Evolutionary conservation across 805 yeast species (phyloP).

Genomic region (Lipomyces spencermartinsiae): DNA sequence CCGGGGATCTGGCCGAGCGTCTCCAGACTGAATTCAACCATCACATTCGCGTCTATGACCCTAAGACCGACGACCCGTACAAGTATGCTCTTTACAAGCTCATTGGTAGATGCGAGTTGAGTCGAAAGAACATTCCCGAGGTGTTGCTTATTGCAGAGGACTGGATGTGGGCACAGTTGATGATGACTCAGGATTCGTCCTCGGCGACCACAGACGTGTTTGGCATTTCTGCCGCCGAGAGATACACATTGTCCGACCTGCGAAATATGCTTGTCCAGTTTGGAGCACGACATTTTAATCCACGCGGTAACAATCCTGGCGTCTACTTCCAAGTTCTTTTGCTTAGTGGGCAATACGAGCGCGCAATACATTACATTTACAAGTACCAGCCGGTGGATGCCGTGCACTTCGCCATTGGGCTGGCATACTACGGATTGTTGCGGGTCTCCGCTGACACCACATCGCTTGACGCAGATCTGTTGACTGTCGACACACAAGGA

Average conservation of each 20-base stretch:
- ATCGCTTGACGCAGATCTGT: conserved; percentile 46
- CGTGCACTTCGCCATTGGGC: conserved; percentile 84
- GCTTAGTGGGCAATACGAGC: conserved; percentile 79
- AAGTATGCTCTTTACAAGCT: conserved; percentile 89
- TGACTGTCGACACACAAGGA: conserved; percentile 45
- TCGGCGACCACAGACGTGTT: conserved; percentile 30
- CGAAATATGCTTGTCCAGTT: conserved; percentile 72
- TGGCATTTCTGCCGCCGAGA: conserved; percentile 16
- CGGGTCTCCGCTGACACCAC: conserved; percentile 52
- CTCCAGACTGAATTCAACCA: conserved; percentile 82
- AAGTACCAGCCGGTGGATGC: conserved; percentile 78
- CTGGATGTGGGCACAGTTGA: conserved; percentile 94
- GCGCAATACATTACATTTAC: conserved; percentile 71
- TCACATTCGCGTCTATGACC: conserved; percentile 66
- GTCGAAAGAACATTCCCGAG: conserved; percentile 67
- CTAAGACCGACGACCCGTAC: conserved; percentile 82
- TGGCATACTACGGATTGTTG: conserved; percentile 74
- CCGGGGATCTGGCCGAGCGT: conserved; percentile 70
- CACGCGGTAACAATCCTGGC: conserved; percentile 65
- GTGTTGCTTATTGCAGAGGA: conserved; percentile 85
- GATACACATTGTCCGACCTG: conserved; percentile 73
- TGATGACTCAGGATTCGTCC: conserved; percentile 54
- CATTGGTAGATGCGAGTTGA: conserved; percentile 86
- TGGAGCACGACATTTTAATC: conserved; percentile 74
- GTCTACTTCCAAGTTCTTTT: conserved; percentile 76